A percentile compares a stretch with the other conserved stretches of the same genome.
Conservation (phyloP, 192 early-diverging fungal species). For the Entomortierella parvispora region DNA sequence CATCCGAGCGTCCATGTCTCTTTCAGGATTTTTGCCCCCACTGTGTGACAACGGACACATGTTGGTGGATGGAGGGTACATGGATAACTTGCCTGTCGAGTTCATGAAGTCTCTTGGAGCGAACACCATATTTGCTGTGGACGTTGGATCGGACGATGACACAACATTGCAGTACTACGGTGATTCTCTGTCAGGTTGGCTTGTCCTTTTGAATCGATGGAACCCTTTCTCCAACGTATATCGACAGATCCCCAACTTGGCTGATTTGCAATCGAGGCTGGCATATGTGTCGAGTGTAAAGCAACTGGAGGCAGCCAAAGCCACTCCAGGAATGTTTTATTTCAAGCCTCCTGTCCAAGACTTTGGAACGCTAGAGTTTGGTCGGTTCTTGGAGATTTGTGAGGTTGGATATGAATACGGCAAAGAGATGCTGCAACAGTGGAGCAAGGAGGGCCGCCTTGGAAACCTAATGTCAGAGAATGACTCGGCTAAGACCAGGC, state of each 20-base stretch:
- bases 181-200: constrained; percentile 93
- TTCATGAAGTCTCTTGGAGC: constrained; percentile 84
- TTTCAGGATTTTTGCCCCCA: constrained; percentile 95
- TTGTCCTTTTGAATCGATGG: constrained; percentile 82
- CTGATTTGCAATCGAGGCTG: constrained; percentile 94
- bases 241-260: constrained; percentile 85
- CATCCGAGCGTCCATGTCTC: constrained; percentile 97
- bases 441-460: constrained; percentile 77
- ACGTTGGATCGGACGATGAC: constrained; percentile 93
- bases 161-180: constrained; percentile 92
- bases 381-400: constrained; percentile 88
- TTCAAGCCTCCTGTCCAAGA: constrained; percentile 87
- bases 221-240: constrained; percentile 79
- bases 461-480: constrained; percentile 37
- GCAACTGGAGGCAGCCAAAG: constrained; percentile 91
- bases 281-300: constrained; percentile 93
- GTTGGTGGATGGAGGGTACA: constrained; percentile 98
- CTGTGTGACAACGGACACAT: constrained; percentile 96
- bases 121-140: constrained; percentile 91
- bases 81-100: constrained; percentile 96
- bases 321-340: constrained; percentile 82
- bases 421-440: constrained; percentile 78
- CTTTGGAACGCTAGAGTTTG: constrained; percentile 93
- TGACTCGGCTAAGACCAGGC: constrained; percentile 17
- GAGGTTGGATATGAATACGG: constrained; percentile 89